Percentiles rank a stretch among this genome's conserved stretches.
phyloP scores from a whole-genome alignment of 768 basidiomycete genomes.

The Amanita subjunquillea region DNA sequence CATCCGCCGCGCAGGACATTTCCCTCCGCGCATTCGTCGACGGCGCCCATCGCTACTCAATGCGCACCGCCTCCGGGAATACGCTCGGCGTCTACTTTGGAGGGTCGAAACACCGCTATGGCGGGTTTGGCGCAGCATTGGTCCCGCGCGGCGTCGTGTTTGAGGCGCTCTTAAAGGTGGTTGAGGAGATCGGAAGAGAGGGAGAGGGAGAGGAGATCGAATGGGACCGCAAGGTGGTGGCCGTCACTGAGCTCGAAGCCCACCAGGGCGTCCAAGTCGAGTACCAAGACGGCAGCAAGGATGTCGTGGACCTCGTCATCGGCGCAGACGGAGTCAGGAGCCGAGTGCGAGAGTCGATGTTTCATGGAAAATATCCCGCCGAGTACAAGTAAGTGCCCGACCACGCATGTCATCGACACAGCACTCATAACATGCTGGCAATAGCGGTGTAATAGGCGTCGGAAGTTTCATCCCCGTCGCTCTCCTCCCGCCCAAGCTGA shows the following conservation, averaged over 20 bases:
- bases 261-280: background rate
- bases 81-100: background rate
- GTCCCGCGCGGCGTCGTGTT: slow-evolving; percentile 2
- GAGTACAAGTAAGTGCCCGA: slow-evolving; percentile 11
- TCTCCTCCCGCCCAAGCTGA: too few relatives aligned
- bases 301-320: slow-evolving; percentile 1
- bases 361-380: slow-evolving; percentile 7
- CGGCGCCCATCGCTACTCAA: background rate
- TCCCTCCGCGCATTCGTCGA: background rate
- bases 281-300: background rate
- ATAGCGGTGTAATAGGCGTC: slow-evolving; percentile 13
- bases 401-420: too few relatives aligned
- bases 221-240: slow-evolving; percentile 2
- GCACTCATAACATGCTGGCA: too few relatives aligned
- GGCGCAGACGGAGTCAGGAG: slow-evolving; percentile 4
- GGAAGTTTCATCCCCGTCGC: too few relatives aligned
- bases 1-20: background rate
- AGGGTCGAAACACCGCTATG: background rate
- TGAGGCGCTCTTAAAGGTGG: background rate
- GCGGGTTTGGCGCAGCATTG: background rate
- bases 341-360: background rate
- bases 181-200: background rate
- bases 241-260: background rate
- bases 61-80: background rate
- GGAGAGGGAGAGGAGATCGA: background rate